A percentile compares a stretch with the other conserved stretches of the same genome.
phyloP scores from a whole-genome alignment of 768 basidiomycete genomes.

The Naematelia aurantialba region DNA sequence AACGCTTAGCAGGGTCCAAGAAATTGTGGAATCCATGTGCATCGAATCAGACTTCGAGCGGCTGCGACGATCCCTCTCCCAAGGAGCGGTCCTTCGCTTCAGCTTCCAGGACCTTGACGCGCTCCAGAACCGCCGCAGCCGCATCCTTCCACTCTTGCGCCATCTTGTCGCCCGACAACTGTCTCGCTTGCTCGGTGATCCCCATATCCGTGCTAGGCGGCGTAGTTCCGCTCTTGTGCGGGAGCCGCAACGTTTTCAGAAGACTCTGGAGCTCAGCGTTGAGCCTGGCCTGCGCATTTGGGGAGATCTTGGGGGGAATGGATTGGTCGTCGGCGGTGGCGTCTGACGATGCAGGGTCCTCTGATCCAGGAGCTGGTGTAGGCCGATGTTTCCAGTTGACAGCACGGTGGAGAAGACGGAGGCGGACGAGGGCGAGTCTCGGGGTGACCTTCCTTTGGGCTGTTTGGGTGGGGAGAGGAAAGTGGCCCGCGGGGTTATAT shows the following conservation, averaged over 20 bases:
- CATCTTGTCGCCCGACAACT: background rate
- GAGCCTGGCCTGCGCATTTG: background rate
- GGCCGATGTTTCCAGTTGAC: background rate
- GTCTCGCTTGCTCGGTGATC: background rate
- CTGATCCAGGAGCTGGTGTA: background rate
- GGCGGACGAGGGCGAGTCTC: background rate
- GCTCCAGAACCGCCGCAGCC: background rate
- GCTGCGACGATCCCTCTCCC: too few species aligned
- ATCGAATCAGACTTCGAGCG: too few species aligned
- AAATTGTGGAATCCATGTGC: too few species aligned
- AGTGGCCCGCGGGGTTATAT: background rate
- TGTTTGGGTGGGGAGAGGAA: background rate
- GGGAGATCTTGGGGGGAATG: background rate
- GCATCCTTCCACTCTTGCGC: background rate
- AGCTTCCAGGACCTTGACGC: background rate
- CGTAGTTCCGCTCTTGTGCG: too few species aligned
- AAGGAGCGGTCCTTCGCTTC: too few species aligned
- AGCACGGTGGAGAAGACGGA: background rate
- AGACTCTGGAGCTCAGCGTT: background rate
- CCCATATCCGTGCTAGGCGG: too few species aligned
- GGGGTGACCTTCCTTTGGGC: background rate
- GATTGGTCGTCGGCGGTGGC: background rate
- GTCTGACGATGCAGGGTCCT: background rate
- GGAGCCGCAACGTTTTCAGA: too few species aligned
- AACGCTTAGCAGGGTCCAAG: too few species aligned